Percentiles rank a stretch among this genome's conserved stretches.
These are phyloP conservation scores for Microdochium trichocladiopsis DNA, from an alignment of 2,329 filamentous ascomycete genomes.

Conservation along the genomic window DNA sequence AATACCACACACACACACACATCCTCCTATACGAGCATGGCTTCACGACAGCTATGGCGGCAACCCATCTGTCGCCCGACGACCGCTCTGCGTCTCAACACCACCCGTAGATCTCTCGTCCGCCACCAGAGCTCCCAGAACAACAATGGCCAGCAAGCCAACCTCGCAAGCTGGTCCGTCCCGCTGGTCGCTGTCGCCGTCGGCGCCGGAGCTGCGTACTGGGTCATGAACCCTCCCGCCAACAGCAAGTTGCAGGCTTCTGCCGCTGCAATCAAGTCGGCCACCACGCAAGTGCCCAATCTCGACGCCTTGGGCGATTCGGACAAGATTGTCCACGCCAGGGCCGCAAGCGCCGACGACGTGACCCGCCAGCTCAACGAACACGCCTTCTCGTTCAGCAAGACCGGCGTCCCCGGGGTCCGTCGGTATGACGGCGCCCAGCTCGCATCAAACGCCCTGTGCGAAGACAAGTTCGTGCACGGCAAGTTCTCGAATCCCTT, in stretches of 20 bases:
- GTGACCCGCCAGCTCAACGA: slow-evolving; percentile 20
- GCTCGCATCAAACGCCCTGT: slow-evolving; percentile 22
- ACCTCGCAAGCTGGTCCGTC: not conserved
- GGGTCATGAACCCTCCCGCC: not conserved
- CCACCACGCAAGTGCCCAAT: slow-evolving; percentile 10
- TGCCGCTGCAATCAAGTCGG: not conserved
- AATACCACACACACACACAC: not conserved
- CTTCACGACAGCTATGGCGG: not conserved
- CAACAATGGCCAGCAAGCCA: not conserved
- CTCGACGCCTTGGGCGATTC: slow-evolving; percentile 16
- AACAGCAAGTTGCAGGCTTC: not conserved
- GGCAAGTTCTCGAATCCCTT: slow-evolving; percentile 20
- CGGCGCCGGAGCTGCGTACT: not conserved
- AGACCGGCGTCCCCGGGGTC: slow-evolving; percentile 8
- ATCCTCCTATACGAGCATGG: not conserved
- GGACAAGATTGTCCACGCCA: slow-evolving; percentile 12
- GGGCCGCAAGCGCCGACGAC: slow-evolving; percentile 13
- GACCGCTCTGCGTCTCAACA: not conserved
- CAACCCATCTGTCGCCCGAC: not conserved
- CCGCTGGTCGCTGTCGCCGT: not conserved
- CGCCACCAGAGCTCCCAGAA: not conserved
- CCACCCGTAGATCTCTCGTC: not conserved
- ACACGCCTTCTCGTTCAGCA: slow-evolving; percentile 11
- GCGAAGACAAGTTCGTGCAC: slow-evolving; percentile 24
- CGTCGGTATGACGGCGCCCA: slow-evolving; percentile 22